Conservation (phyloP, 192 early-diverging fungal genomes). For the Jimgerdemannia lactiflua region DNA sequence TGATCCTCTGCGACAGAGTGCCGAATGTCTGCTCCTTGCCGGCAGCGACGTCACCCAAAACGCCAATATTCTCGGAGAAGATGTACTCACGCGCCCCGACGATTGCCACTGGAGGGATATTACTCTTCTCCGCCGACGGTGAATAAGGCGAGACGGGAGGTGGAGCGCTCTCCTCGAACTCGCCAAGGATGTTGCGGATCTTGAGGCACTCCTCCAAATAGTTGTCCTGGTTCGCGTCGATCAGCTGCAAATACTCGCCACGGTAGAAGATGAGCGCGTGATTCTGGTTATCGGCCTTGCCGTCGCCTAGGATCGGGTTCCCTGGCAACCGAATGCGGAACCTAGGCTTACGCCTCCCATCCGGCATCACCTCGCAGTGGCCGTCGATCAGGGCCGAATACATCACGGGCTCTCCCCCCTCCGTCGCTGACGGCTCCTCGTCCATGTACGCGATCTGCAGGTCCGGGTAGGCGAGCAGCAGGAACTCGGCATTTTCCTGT, state of each 20-base stretch:
- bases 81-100: constrained; percentile 88
- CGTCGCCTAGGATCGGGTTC: constrained; percentile 88
- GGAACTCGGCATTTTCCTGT: constrained; percentile 68
- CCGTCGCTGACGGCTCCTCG: constrained; percentile 51
- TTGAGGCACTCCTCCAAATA: constrained; percentile 89
- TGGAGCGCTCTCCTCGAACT: constrained; percentile 77
- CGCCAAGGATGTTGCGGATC: constrained; percentile 80
- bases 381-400: constrained; percentile 78
- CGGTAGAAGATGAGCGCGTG: constrained; percentile 81
- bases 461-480: constrained; percentile 72
- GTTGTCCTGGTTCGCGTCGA: constrained; percentile 93
- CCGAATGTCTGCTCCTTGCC: constrained; percentile 91
- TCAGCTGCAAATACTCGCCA: constrained; percentile 84
- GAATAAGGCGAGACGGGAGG: constrained; percentile 71
- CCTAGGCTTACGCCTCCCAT: constrained; percentile 74
- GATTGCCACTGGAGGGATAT: constrained; percentile 69
- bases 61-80: constrained; percentile 82
- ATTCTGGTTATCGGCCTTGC: constrained; percentile 92
- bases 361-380: constrained; percentile 56
- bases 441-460: constrained; percentile 83
- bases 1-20: constrained; percentile 81
- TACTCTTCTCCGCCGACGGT: constrained; percentile 44
- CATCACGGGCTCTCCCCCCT: constrained; percentile 52
- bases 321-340: constrained; percentile 79
- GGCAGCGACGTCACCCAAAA: constrained; percentile 84